These are phyloP conservation scores for Nissolia schottii DNA, from an alignment of 306 rosid species.

Conservation along the genomic window DNA sequence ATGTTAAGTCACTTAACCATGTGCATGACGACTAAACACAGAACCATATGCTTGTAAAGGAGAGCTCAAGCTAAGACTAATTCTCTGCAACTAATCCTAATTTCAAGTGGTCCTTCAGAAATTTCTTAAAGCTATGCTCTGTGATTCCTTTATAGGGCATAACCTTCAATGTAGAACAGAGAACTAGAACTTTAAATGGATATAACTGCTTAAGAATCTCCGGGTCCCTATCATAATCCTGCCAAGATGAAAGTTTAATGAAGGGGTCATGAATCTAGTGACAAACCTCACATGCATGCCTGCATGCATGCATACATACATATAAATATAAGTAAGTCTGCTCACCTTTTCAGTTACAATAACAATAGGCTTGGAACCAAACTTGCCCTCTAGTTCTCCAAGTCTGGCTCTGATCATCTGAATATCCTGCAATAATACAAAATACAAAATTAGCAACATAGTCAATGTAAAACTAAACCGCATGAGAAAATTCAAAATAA, in stretches of 20 bases:
- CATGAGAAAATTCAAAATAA: constrained; percentile 8
- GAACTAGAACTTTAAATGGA: constrained; percentile 57
- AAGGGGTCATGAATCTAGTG: not conserved
- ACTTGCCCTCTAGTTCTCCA: constrained; percentile 49
- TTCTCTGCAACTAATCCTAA: constrained; percentile 23
- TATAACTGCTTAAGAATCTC: constrained; percentile 47
- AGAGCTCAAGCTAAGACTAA: not conserved
- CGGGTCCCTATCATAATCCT: constrained; percentile 91
- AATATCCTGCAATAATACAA: constrained; percentile 49
- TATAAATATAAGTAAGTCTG: constrained; percentile 2
- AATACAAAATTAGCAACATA: not conserved
- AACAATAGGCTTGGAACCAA: constrained; percentile 57
- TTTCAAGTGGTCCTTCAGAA: constrained; percentile 42
- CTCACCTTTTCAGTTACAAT: constrained; percentile 80
- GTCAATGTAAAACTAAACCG: not conserved
- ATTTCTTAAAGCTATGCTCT: constrained; percentile 57
- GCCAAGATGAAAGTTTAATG: constrained; percentile 13
- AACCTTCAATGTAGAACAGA: constrained; percentile 55
- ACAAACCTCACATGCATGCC: too few relatives aligned
- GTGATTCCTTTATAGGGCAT: constrained; percentile 36
- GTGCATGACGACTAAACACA: too few relatives aligned
- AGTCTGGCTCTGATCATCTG: constrained; percentile 50
- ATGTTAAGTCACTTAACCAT: not conserved
- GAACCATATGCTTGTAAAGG: not conserved
- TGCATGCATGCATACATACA: not conserved